Evolutionary conservation across 2,329 filamentous ascomycete species (phyloP), one percentile per base, ranked within the genome.

Genomic region (Cladosporium sp.): DNA sequence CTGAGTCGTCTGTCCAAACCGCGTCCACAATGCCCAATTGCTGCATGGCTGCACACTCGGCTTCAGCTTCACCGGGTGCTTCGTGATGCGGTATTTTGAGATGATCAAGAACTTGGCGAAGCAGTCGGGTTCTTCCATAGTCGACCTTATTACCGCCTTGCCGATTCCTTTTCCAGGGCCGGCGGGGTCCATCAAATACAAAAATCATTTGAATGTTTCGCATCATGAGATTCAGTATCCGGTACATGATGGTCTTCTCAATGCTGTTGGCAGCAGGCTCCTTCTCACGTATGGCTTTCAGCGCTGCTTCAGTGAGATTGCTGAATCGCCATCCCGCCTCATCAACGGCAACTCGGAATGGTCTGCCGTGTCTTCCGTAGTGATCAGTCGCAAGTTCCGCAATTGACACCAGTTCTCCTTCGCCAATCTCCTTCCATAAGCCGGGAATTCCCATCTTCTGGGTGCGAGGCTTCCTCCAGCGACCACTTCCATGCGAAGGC

Each of bases 131-230:
- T 45, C 61, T 51, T 11, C 70, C 54, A 39, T 63, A 63, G 18
- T 72, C 62, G 15, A 73, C 56, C n/a, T 55, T 61, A 2, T 60
- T 56, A 11, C 62, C 63, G 0, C 61, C 58, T 29, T 57, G 43
- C 36, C 67, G 55, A 8, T 62, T 61, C 12, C 66, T 56, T 55
- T 74, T 70, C 60, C 64, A 59, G 1, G 68, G 67, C 51, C 65
- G 72, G 13, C 72, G 69, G 8, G 74, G 66, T 1, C 79, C 78
- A 51, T 82, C 79, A 54, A 79, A 80, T 3, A 82, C 72, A 50
- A 81, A 80, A 6, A 80, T 56, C 1, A 77, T 67, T 36, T 78
- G 70, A 5, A 82, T 73, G 13, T 78, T 72, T 5, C 76, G 67
- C 17, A 70, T 70, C 20, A 78, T 66, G 1, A 80, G 68, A 4